A percentile compares a stretch with the other conserved stretches of the same genome.
These are phyloP conservation scores for Ascoidea rubescens DNA, from an alignment of 805 yeast species.

Conservation along the genomic window DNA sequence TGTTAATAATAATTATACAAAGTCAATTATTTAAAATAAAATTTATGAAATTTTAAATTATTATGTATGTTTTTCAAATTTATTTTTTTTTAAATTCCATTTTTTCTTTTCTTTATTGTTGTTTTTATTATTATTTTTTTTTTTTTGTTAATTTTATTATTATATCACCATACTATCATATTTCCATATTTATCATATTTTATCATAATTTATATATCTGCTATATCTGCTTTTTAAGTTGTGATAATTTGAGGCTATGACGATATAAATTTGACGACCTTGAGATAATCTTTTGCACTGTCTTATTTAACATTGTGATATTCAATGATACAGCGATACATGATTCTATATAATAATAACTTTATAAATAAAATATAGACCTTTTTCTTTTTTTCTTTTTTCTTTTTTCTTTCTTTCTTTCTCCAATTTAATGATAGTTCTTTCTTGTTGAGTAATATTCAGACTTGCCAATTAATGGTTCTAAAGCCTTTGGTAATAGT, in stretches of 20 bases:
- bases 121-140: background rate
- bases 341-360: too few relatives aligned
- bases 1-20: background rate
- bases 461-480: slow-evolving; percentile 27
- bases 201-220: background rate
- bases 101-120: background rate
- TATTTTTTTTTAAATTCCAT: background rate
- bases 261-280: too few relatives aligned
- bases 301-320: too few relatives aligned
- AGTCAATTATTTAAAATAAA: background rate
- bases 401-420: too few relatives aligned
- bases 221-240: too few relatives aligned
- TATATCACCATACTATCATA: background rate
- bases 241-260: too few relatives aligned
- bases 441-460: background rate
- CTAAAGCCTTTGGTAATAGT: slow-evolving; percentile 51
- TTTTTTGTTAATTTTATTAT: background rate
- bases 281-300: too few relatives aligned
- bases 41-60: too few relatives aligned
- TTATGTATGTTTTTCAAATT: background rate
- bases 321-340: too few relatives aligned
- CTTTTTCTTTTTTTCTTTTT: too few relatives aligned
- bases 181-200: background rate
- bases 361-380: too few relatives aligned
- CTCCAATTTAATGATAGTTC: too few relatives aligned